Conservation (phyloP, 2,329 filamentous ascomycete genomes). For the Hymenoscyphus fraxineus region DNA sequence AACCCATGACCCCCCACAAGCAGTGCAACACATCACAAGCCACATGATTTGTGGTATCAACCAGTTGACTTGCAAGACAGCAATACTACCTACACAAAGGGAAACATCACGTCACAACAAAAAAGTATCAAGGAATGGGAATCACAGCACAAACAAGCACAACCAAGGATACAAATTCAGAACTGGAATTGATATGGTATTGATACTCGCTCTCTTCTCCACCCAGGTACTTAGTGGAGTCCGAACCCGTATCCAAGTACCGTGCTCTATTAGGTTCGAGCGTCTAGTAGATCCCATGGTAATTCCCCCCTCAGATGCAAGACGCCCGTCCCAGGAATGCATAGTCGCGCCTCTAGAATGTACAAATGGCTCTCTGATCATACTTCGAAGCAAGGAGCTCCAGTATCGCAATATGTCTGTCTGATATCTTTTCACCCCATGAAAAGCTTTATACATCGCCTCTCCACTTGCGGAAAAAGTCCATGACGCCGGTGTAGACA, state of each 20-base stretch:
- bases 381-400: background rate
- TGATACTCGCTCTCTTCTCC: background rate
- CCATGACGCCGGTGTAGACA: conserved; percentile 83
- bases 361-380: background rate
- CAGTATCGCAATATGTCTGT: background rate
- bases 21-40: no score
- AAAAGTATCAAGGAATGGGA: background rate
- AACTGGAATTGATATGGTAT: background rate
- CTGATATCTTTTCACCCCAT: background rate
- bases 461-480: conserved; percentile 75
- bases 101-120: background rate
- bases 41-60: no score
- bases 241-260: background rate
- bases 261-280: background rate
- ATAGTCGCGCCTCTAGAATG: conserved; percentile 1
- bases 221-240: background rate
- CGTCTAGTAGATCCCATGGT: background rate
- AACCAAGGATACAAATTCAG: background rate
- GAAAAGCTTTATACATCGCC: conserved; percentile 20
- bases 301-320: background rate
- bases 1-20: no score
- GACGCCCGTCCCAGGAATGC: background rate
- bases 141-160: background rate
- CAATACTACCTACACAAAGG: background rate
- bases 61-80: no score